Percentiles rank a stretch among this genome's conserved stretches.
These are phyloP conservation scores for Fusarium burgessii DNA, from an alignment of 2,329 filamentous ascomycete species.

Conservation along the genomic window DNA sequence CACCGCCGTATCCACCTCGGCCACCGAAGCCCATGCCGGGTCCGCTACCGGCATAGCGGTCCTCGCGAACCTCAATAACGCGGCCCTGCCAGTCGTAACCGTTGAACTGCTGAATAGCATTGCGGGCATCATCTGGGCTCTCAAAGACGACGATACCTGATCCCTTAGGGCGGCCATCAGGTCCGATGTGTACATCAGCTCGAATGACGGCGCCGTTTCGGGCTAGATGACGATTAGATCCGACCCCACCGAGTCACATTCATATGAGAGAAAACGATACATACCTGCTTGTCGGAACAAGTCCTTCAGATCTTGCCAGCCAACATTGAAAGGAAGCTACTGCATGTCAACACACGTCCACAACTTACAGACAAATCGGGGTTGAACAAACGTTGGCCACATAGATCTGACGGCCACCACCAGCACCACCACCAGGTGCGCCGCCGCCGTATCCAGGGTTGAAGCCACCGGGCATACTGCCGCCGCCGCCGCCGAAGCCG, in stretches of 20 bases:
- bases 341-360: slow-evolving; percentile 37
- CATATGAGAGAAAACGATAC: slow-evolving; percentile 51
- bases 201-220: slow-evolving; percentile 85
- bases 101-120: slow-evolving; percentile 97
- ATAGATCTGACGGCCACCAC: slow-evolving; percentile 88
- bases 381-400: slow-evolving; percentile 91
- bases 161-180: slow-evolving; percentile 93
- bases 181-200: slow-evolving; percentile 92
- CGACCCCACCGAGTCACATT: background rate
- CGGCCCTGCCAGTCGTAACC: slow-evolving; percentile 99
- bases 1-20: slow-evolving; percentile 70
- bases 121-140: slow-evolving; percentile 91
- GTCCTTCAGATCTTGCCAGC: slow-evolving; percentile 99
- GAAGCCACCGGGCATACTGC: slow-evolving; percentile 63
- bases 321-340: slow-evolving; percentile 95
- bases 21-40: slow-evolving; percentile 64
- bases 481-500: slow-evolving; percentile 68
- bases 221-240: slow-evolving; percentile 47
- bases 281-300: slow-evolving; percentile 97
- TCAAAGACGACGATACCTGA: slow-evolving; percentile 98
- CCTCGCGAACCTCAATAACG: slow-evolving; percentile 92
- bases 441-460: slow-evolving; percentile 68
- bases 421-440: slow-evolving; percentile 61
- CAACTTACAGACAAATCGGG: slow-evolving; percentile 12
- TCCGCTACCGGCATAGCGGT: slow-evolving; percentile 84